These are phyloP conservation scores for Talaromyces sp. DNA, from an alignment of 2,329 filamentous ascomycete species.

Conservation along the genomic window DNA sequence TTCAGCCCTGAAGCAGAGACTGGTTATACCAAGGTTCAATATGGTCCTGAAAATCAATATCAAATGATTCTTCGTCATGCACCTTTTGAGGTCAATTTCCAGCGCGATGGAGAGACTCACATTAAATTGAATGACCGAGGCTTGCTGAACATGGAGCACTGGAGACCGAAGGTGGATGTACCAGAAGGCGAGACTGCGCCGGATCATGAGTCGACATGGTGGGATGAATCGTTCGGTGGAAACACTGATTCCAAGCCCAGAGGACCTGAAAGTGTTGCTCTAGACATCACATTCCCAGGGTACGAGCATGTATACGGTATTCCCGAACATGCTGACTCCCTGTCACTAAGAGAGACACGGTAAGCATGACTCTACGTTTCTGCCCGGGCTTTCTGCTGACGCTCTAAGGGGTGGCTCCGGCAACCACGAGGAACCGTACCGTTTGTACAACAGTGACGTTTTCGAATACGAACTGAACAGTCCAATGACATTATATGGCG, in stretches of 20 bases:
- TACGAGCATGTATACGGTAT: slow-evolving; percentile 94
- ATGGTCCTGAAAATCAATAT: slow-evolving; percentile 70
- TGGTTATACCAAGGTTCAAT: slow-evolving; percentile 69
- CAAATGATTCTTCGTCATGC: slow-evolving; percentile 79
- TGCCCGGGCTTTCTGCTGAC: slow-evolving; percentile 22
- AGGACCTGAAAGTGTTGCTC: slow-evolving; percentile 83
- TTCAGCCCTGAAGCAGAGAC: slow-evolving; percentile 62
- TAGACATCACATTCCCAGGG: slow-evolving; percentile 88
- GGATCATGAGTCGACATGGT: slow-evolving; percentile 78
- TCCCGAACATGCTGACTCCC: slow-evolving; percentile 81
- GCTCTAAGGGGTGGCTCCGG: slow-evolving; percentile 66
- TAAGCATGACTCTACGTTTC: slow-evolving; percentile 25
- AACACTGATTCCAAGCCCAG: slow-evolving; percentile 94
- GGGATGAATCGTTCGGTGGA: slow-evolving; percentile 94
- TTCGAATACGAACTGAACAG: slow-evolving; percentile 97
- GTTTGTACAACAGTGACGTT: slow-evolving; percentile 93
- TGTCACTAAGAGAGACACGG: slow-evolving; percentile 87
- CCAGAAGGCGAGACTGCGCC: slow-evolving; percentile 46
- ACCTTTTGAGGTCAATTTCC: slow-evolving; percentile 83
- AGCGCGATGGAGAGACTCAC: slow-evolving; percentile 74
- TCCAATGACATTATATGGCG: slow-evolving; percentile 97
- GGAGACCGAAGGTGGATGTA: slow-evolving; percentile 78
- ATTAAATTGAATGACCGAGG: slow-evolving; percentile 89
- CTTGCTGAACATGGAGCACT: slow-evolving; percentile 89
- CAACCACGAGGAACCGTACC: slow-evolving; percentile 83